Evolutionary conservation across 2,329 filamentous ascomycete species (phyloP), one percentile per base, ranked within the genome.

Genomic region (Ceratocystis ficicola): DNA sequence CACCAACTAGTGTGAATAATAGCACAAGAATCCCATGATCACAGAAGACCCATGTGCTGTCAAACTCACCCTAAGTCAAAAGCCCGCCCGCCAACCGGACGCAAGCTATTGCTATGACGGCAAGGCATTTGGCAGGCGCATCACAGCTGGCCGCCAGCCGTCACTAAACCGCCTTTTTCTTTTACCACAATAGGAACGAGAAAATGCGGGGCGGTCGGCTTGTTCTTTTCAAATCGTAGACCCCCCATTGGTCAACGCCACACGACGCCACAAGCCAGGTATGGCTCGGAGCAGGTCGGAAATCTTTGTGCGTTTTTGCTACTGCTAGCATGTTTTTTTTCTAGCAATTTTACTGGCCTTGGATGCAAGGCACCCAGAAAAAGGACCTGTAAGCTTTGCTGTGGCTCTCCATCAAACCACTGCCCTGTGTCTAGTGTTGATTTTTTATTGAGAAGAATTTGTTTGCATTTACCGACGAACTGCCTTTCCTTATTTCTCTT

Each of bases 341-440:
- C 44, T 41, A 41, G 10, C 36, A 30, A 65, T 36, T 44, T 68
- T 68, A 41, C 63, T 65, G 48, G 74, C 74, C 73, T 78, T 69
- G 74, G 72, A 73, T 71, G 71, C 76, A 73, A 78, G 77, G 77
- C 77, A 73, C 72, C 74, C 17, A 69, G 65, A 70, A 76, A 77
- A 74, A 73, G 73, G 73, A 74, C 73, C 75, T 64, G 71, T 77
- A 78, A 78, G 76, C 76, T 77, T 77, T 73, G 74, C 76, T 65
- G 65, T 68, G 66, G 64, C 66, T 57, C 66, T 77, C 77, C 76
- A 78, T 79, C 79, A 81, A 82, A 82, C 79, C 78, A 78, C 80
- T 65, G 48, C 50, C 48, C 59, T 50, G 52, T 64, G 50, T 52
- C 62, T 22, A 63, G 30, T 63, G 52, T 57, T 64, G 55, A 72